Conservation (phyloP, 805 yeast genomes). For the Wickerhamomyces bovis region DNA sequence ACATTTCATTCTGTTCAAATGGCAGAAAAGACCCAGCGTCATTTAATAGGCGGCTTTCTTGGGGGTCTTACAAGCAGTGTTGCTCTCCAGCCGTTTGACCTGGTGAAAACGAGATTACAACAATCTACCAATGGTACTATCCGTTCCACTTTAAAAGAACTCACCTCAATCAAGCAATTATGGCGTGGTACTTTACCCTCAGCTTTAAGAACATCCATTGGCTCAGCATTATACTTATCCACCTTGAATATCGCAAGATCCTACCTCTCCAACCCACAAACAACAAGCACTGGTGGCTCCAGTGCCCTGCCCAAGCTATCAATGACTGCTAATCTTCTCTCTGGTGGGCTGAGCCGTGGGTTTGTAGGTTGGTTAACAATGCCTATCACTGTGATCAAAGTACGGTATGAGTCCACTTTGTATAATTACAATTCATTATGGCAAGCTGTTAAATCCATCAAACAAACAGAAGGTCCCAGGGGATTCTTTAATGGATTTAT, state of each 20-base stretch:
- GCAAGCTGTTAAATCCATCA: constrained; percentile 56
- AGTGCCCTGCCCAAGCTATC: constrained; percentile 67
- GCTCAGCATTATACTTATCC: constrained; percentile 82
- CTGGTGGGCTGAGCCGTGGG: constrained; percentile 79
- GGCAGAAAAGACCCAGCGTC: constrained; percentile 24
- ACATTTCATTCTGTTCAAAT: neutral
- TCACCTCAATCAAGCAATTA: constrained; percentile 39
- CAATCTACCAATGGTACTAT: constrained; percentile 37
- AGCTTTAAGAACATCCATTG: constrained; percentile 82
- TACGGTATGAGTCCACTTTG: constrained; percentile 77
- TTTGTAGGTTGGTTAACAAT: constrained; percentile 80
- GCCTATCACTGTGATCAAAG: constrained; percentile 92
- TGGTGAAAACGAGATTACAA: constrained; percentile 83
- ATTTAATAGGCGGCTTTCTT: constrained; percentile 71
- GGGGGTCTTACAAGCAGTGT: constrained; percentile 84
- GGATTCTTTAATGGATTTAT: constrained; percentile 87
- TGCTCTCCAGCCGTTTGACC: constrained; percentile 80
- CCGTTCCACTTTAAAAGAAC: constrained; percentile 29
- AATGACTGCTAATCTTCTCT: constrained; percentile 57
- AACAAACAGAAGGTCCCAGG: constrained; percentile 40
- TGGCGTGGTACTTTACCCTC: constrained; percentile 97
- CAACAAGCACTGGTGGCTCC: constrained; percentile 1
- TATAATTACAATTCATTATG: constrained; percentile 61
- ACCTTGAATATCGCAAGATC: constrained; percentile 59
- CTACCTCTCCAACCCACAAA: constrained; percentile 32